Conservation (phyloP, 78 protist genomes). For the Dictyostelium firmibasis region DNA sequence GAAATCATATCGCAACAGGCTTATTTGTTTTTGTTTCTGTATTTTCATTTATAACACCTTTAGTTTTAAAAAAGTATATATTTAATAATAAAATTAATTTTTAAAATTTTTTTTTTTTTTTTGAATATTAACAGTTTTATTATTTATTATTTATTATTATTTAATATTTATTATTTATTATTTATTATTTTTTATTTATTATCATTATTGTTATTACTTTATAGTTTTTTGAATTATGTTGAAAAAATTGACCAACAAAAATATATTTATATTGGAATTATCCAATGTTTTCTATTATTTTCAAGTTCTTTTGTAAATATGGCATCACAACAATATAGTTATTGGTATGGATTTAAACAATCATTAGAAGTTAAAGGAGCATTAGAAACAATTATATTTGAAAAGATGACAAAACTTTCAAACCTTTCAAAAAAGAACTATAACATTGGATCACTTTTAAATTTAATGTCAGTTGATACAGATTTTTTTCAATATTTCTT, state of each 20-base stretch:
- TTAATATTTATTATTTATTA: too few relatives aligned
- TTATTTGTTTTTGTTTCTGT: not conserved
- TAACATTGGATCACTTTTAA: conserved; percentile 14
- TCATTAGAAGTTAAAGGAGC: conserved; percentile 29
- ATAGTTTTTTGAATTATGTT: conserved; percentile 28
- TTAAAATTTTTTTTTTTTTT: not conserved
- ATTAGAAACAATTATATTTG: not conserved
- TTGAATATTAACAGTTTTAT: too few relatives aligned
- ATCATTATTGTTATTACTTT: too few relatives aligned
- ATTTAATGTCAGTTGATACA: conserved; percentile 31
- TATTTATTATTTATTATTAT: not conserved
- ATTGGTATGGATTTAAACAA: conserved; percentile 22
- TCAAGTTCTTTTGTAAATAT: not conserved
- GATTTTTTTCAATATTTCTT: conserved; percentile 24
- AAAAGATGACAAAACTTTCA: conserved; percentile 19
- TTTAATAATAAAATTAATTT: not conserved
- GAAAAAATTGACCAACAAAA: not conserved
- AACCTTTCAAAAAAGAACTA: not conserved
- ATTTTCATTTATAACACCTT: conserved; percentile 34
- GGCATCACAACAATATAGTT: conserved; percentile 11
- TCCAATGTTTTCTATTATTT: conserved; percentile 10
- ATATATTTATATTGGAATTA: not conserved
- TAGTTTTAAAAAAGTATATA: conserved; percentile 2
- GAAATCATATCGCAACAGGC: not conserved
- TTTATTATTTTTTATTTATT: not conserved